Base-by-base conservation (phyloP, 2,329 filamentous ascomycete species). In the Tolypocladium capitatum region DNA sequence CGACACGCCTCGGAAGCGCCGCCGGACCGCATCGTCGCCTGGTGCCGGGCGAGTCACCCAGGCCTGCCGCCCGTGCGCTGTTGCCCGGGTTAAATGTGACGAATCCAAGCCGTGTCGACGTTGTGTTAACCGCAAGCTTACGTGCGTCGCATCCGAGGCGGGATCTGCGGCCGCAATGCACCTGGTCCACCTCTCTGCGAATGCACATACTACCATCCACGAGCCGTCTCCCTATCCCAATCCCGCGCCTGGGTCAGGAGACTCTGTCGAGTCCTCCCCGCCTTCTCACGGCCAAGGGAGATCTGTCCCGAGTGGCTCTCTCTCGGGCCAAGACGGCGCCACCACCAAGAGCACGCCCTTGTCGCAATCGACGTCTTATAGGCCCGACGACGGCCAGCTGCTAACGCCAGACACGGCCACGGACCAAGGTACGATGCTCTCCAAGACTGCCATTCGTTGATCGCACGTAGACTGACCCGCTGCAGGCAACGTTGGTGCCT, bases 31-130 rank as follows among this genome's bases (percentile, higher is more conserved):
- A 40, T 59, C 69, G 1, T 69, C 69, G 1, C 68, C 70, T 3
- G 68, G 64, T 16, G 64, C 69, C 2, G 68, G 70, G 20, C 71
- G 74, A 13, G 74, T 78, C 11, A 72, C 69, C 10, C 72, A 76
- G 52, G 74, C 74, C 14, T 78, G 74, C 52, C 67, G 68, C 24
- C 62, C 70, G 10, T 78, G 74, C 52, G 73, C 74, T 4, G 58
- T 67, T 18, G 73, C 74, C 11, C 65, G 74, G 20, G 72, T 78
- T 41, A 77, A 76, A 53, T 78, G 74, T 51, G 73, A 76, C 51
- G 74, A 78, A 48, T 56, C 63, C 21, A 77, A 78, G 58, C 74
- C 74, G 31, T 78, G 74, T 55, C 67, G 68, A 18, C 68, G 74
- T 30, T 77, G 74, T 52, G 62, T 68, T 45, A 69, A 63, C 47